A percentile compares a stretch with the other conserved stretches of the same genome.
phyloP scores from a whole-genome alignment of 306 rosid genomes.

The barrel medic (Medicago truncatula) region DNA sequence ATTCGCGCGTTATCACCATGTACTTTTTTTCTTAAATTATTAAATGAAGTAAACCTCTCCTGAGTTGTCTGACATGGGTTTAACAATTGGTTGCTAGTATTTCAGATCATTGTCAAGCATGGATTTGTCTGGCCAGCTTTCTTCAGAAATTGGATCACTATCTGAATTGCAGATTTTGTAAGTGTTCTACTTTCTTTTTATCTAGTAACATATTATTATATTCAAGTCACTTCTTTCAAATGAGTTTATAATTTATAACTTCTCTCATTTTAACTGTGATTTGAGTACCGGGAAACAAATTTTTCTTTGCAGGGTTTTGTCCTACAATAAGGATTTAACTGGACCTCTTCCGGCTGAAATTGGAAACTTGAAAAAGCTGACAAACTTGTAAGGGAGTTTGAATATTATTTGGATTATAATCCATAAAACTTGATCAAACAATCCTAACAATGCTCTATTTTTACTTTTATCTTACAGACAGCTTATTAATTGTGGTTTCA shows the following conservation, averaged over 20 bases:
- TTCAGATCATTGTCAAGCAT: conserved; percentile 58
- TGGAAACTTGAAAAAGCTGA: conserved; percentile 60
- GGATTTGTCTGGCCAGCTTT: conserved; percentile 55
- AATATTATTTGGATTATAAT: background rate
- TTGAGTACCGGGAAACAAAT: conserved; percentile 7
- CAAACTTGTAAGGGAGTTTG: conserved; percentile 53
- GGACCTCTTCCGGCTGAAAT: conserved; percentile 60
- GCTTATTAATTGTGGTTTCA: conserved; percentile 70
- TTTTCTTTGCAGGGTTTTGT: conserved; percentile 60
- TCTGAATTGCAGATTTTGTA: conserved; percentile 60
- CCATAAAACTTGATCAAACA: conserved; percentile 25
- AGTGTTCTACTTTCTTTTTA: conserved; percentile 35
- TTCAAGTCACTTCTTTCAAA: too few relatives aligned
- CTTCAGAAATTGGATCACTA: conserved; percentile 57
- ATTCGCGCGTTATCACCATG: conserved; percentile 48
- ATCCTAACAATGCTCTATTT: conserved; percentile 33
- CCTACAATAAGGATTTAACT: conserved; percentile 56
- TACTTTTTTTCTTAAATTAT: conserved; percentile 41
- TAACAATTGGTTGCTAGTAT: conserved; percentile 24
- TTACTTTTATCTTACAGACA: conserved; percentile 47
- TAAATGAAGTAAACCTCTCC: conserved; percentile 25
- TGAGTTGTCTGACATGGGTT: conserved; percentile 23
- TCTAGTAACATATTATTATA: background rate
- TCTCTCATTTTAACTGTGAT: too few relatives aligned
- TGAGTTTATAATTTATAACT: too few relatives aligned